Evolutionary conservation across 1,284 basidiomycete species (phyloP), one percentile per base, ranked within the genome.

Genomic region (Ceratobasidium sp.): DNA sequence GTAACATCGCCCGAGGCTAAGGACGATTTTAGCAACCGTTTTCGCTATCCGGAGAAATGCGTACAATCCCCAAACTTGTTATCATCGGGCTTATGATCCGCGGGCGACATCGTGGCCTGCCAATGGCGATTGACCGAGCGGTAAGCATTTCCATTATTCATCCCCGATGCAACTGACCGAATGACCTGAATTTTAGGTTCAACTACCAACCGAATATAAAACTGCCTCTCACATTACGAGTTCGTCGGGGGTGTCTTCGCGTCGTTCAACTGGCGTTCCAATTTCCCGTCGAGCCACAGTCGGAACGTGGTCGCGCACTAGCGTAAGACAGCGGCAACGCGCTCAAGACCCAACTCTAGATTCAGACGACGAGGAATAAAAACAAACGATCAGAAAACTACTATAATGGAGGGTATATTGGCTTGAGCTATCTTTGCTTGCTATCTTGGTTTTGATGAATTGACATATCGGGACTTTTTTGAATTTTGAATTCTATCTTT

Each of bases 21-120:
- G 20, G n/a, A 55, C 29, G 25, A 17, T 32, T 65, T 8, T 42
- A 65, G 60, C 60, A 65, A 65, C 60, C 60, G 2, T 65, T 40
- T 22, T 65, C 60, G 2, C 25, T 65, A 22, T 53, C 60, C n/a
- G 60, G 60, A 27, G 60, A 65, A n/a, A 52, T 65, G 47, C 32
- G 32, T 5, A 65, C 60, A 6, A 65, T 65, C 27, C 60, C 60
- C 13, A 65, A 53, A 40, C 49, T 65, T 7, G 60, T 65, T 12
- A 65, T 65, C 35, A 65, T 65, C 29, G 60, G 60, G 2, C 34
- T 65, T n/a, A 65, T 65, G 60, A 65, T 65, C 13, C 60, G 60
- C 12, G 60, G 60, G 7, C 20, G 60, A 29, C 60, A 65, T 34
- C 60, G 60, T 53, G 60, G 60, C 8, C 47, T 65, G 31, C 60